These are phyloP conservation scores for Oryza punctata DNA, from an alignment of 176 grass and related monocot genomes.

Conservation along the genomic window DNA sequence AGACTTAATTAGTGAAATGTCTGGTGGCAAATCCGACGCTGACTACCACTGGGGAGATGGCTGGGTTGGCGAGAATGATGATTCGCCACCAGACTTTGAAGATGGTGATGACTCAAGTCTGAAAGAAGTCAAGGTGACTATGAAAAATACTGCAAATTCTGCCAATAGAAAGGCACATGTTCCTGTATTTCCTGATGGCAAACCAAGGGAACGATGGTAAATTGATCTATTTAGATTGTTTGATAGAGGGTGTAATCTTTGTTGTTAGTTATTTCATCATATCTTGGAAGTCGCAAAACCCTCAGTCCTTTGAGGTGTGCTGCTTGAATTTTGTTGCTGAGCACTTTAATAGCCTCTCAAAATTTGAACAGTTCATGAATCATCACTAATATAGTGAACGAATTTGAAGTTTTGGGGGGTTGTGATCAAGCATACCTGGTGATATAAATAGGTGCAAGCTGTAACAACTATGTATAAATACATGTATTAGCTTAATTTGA, in stretches of 20 bases:
- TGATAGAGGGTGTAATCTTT: slow-evolving; percentile 36
- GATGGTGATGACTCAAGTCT: slow-evolving; percentile 43
- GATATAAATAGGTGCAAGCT: background rate
- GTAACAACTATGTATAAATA: background rate
- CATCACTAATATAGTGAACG: background rate
- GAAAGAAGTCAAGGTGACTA: slow-evolving; percentile 33
- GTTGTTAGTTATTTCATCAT: slow-evolving; percentile 27
- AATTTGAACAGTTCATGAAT: slow-evolving; percentile 12
- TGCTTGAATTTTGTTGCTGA: slow-evolving; percentile 34
- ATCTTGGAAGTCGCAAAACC: slow-evolving; percentile 18
- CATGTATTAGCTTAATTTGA: background rate
- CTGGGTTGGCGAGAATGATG: slow-evolving; percentile 79
- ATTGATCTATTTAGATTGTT: background rate
- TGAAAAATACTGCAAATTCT: slow-evolving; percentile 25
- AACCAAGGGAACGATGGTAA: slow-evolving; percentile 81
- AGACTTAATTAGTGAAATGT: slow-evolving; percentile 53
- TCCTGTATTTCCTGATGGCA: slow-evolving; percentile 88
- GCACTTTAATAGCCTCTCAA: background rate
- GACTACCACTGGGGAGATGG: slow-evolving; percentile 75
- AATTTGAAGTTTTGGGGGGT: background rate
- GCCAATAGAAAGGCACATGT: slow-evolving; percentile 28
- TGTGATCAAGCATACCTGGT: background rate
- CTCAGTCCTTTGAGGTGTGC: slow-evolving; percentile 15
- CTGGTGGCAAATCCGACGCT: slow-evolving; percentile 59
- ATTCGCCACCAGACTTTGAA: slow-evolving; percentile 64